phyloP scores from a whole-genome alignment of 1,284 basidiomycete species.

The Cryptococcus amylolentus region DNA sequence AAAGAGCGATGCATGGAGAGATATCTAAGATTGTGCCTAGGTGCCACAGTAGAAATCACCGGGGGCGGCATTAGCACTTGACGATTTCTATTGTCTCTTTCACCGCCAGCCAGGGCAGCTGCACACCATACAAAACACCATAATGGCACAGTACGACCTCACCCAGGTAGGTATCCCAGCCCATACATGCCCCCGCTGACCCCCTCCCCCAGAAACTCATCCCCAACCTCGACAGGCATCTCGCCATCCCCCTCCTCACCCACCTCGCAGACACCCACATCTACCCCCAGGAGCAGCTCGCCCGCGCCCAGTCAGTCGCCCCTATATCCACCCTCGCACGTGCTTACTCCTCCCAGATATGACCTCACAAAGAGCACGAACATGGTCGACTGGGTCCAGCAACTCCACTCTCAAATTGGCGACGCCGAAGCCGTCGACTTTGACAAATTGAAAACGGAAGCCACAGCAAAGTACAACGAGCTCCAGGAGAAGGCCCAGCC shows the following conservation, averaged over 20 bases:
- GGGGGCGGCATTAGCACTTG: neutral
- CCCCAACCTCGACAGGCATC: slow-evolving; percentile 88
- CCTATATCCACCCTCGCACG: too few species aligned
- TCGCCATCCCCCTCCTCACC: slow-evolving; percentile 84
- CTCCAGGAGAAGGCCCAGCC: slow-evolving; percentile 85
- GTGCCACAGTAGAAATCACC: neutral
- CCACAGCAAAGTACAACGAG: slow-evolving; percentile 75
- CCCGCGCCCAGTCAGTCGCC: slow-evolving; percentile 46
- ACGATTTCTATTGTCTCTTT: too few species aligned
- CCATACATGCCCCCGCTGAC: slow-evolving; percentile 9
- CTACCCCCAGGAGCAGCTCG: slow-evolving; percentile 44
- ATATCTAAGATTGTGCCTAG: too few species aligned
- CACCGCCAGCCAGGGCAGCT: too few species aligned
- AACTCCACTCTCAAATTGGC: slow-evolving; percentile 71
- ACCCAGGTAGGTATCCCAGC: slow-evolving; percentile 53
- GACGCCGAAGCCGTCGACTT: slow-evolving; percentile 57
- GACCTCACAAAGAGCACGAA: slow-evolving; percentile 95
- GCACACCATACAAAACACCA: slow-evolving; percentile 30
- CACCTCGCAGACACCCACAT: slow-evolving; percentile 63
- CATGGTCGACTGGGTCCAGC: slow-evolving; percentile 87
- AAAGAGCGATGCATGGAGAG: too few species aligned
- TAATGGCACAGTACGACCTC: slow-evolving; percentile 86
- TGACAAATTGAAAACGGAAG: slow-evolving; percentile 70
- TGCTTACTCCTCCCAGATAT: slow-evolving; percentile 55
- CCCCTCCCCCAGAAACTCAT: slow-evolving; percentile 75